Conservation (phyloP, 495 filamentous ascomycete species). For the Viridothelium virens region DNA sequence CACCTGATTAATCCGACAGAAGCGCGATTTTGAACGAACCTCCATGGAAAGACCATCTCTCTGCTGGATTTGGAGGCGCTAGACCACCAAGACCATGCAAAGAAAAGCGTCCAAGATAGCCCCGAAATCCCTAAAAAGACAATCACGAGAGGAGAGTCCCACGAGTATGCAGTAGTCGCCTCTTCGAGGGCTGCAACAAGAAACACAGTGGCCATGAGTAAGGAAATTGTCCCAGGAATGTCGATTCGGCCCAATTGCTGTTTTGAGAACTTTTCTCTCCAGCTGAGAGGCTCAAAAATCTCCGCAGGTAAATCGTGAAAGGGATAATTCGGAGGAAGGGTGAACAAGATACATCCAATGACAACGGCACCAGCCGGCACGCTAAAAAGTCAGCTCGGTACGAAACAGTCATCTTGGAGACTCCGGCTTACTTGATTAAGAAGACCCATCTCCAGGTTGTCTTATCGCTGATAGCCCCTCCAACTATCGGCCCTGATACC, state of each 20-base stretch:
- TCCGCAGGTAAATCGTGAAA: constrained; percentile 11
- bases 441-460: constrained; percentile 17
- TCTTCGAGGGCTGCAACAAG: constrained; percentile 19
- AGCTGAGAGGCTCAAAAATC: not conserved
- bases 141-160: constrained; percentile 19
- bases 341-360: constrained; percentile 13
- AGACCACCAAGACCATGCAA: constrained; percentile 12
- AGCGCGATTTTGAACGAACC: constrained; percentile 16
- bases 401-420: not conserved
- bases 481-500: constrained; percentile 1
- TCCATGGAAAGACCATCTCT: constrained; percentile 20
- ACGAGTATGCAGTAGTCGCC: constrained; percentile 14
- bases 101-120: constrained; percentile 9
- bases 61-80: not conserved
- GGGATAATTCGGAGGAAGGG: constrained; percentile 17
- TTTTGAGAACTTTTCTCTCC: not conserved
- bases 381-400: not conserved
- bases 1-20: constrained; percentile 15
- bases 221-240: constrained; percentile 15
- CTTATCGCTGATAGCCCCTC: constrained; percentile 3
- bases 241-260: constrained; percentile 9
- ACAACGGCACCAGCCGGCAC: constrained; percentile 14
- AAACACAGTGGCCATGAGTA: constrained; percentile 15
- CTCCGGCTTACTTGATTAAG: constrained; percentile 13
- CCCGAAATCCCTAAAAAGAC: constrained; percentile 13